Evolutionary conservation across 2,329 filamentous ascomycete species (phyloP), one percentile per base, ranked within the genome.

Genomic region (Rhytidhysteron rufulum): DNA sequence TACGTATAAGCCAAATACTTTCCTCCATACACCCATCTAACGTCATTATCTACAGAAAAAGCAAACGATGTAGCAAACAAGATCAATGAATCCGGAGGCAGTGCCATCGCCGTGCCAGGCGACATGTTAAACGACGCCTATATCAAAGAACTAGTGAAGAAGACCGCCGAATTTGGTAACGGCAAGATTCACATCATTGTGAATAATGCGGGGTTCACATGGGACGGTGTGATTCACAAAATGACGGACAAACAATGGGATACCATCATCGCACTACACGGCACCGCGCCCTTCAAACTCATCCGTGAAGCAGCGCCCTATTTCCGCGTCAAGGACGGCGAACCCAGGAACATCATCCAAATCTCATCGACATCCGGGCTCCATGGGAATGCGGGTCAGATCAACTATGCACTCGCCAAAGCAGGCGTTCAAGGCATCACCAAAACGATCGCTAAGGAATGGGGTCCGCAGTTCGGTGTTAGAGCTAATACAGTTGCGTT

Each of bases 221-320:
- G 88, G 87, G 89, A 95, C 64, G 89, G 85, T 5, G 88, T 94
- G 29, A 88, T 94, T 51, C 87, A 94, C 74, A 94, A 93, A 75
- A 91, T 88, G 74, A 86, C 83, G 13, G 87, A 94, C 72, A 87
- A 87, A 71, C 88, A 94, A 74, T 94, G 87, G 87, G 85, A 93
- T 47, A 89, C 85, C 37, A 95, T 95, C 63, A 70, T 95, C 21
- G 80, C 83, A 17, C 75, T 95, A 34, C 89, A 95, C 74, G 83
- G 79, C 60, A 93, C 87, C 10, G 88, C 86, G 2, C 89, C 89
- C 9, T 95, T 95, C 75, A 84, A 83, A 62, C 82, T 95, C 39
- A 73, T 93, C 46, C 55, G 88, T 40, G 83, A 82, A 33, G 87
- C 87, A 1, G 85, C 87, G 0, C 86, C 87, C 17, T 95, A 87